Evolutionary conservation across 1,284 basidiomycete species (phyloP), one percentile per base, ranked within the genome.

Genomic region (Phellopilus nigrolimitatus): DNA sequence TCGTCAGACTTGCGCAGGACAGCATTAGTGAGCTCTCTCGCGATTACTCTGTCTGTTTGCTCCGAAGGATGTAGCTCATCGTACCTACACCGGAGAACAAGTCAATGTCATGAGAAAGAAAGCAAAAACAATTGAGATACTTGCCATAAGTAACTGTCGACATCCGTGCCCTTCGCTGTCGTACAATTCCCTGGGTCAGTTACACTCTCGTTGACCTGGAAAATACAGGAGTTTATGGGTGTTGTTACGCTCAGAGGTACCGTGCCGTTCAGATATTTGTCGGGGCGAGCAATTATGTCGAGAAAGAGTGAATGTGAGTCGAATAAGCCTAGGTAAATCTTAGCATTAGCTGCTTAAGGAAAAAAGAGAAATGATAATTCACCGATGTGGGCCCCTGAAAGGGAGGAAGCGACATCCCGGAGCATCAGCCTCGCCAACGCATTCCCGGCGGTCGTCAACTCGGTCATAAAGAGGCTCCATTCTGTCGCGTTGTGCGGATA

Each of bases 371-470:
- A n/a, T n/a, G n/a, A n/a, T n/a, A 17, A 56, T 65, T 53, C 22
- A 71, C 69, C 68, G 45, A 72, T 59, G 38, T 70, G 67, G 4
- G 71, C 69, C 10, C 63, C 68, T 5, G 61, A 63, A 10, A 72
- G 64, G 4, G 53, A 57, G 3, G 64, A 59, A 1, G 65, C 64
- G 6, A 70, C 55, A 8, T 58, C 54, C 31, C 63, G 52, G 2
- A 71, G 63, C 61, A 67, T 60, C 21, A 69, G 56, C 43, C 64
- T 57, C n/a, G 66, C 60, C 8, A 72, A 51, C 9, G 60, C 63
- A 56, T 73, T 73, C 4, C 67, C 67, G 10, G 65, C 57, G 21
- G 56, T 62, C 7, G 63, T 62, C 8, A 71, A 43, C 54, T 72
- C 68, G 3, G 61, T 62, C 64, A 72, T 71, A 51, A 63, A 61